These are phyloP conservation scores for Durusdinium trenchii DNA, from an alignment of 73 alveolate species.

Conservation along the genomic window DNA sequence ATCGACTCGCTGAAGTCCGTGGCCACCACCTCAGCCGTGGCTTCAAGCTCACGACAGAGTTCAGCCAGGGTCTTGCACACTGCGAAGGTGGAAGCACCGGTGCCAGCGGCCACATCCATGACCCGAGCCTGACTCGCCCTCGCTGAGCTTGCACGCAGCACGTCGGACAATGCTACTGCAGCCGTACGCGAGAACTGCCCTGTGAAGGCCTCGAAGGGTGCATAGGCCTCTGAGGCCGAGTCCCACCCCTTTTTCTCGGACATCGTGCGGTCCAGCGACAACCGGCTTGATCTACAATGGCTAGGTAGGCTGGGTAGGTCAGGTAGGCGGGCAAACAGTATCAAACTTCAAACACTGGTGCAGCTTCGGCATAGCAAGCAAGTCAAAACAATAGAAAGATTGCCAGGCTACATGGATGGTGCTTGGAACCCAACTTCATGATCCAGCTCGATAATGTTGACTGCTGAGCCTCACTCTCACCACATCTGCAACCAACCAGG, in stretches of 20 bases:
- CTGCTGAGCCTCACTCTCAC: slow-evolving; percentile 6
- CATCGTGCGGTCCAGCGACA: too few species aligned
- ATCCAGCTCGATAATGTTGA: slow-evolving; percentile 39
- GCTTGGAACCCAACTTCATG: neutral
- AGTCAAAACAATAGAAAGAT: neutral
- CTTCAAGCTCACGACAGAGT: neutral
- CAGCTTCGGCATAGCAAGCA: too few species aligned
- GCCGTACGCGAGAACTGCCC: slow-evolving; percentile 58
- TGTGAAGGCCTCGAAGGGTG: slow-evolving; percentile 64
- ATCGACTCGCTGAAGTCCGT: slow-evolving; percentile 72
- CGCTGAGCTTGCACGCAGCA: neutral
- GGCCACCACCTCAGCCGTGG: slow-evolving; percentile 24
- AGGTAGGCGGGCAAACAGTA: too few species aligned
- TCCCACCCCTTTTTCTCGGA: too few species aligned
- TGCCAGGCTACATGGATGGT: too few species aligned
- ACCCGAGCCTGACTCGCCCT: neutral
- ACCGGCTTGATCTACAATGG: too few species aligned
- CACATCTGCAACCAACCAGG: neutral
- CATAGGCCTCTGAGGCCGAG: slow-evolving; percentile 14
- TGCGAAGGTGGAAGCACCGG: slow-evolving; percentile 71
- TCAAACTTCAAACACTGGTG: too few species aligned
- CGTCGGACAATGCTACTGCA: neutral
- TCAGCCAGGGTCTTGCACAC: neutral
- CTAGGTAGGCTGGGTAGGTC: too few species aligned
- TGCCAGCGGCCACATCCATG: slow-evolving; percentile 65